phyloP scores from a whole-genome alignment of 2,329 filamentous ascomycete species.

The Fonsecaea multimorphosa region DNA sequence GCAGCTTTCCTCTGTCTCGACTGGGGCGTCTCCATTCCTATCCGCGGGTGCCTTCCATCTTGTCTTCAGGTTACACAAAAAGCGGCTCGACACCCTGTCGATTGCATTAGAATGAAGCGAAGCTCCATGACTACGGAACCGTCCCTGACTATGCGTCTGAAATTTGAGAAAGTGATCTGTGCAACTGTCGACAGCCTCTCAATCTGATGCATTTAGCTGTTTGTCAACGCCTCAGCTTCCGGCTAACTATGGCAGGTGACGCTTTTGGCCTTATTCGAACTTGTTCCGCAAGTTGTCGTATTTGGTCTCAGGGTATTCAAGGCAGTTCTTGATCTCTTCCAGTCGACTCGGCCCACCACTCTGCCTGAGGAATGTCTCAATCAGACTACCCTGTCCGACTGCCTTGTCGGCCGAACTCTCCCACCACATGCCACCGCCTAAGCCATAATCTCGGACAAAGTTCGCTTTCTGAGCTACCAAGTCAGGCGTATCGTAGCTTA shows the following conservation, averaged over 20 bases:
- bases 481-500: constrained; percentile 77
- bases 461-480: constrained; percentile 73
- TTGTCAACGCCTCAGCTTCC: background rate
- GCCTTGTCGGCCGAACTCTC: constrained; percentile 79
- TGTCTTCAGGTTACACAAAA: constrained; percentile 1
- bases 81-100: background rate
- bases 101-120: background rate
- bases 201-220: background rate
- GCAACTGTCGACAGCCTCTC: constrained; percentile 25
- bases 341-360: constrained; percentile 47
- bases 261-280: constrained; percentile 41
- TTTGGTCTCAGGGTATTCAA: constrained; percentile 59
- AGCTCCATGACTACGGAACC: background rate
- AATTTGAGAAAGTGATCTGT: background rate
- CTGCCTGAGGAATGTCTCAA: constrained; percentile 56
- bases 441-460: constrained; percentile 68
- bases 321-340: constrained; percentile 55
- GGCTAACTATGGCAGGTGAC: constrained; percentile 25
- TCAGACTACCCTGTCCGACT: constrained; percentile 68
- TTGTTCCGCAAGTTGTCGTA: constrained; percentile 60
- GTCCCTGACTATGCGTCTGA: background rate
- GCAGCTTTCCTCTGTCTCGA: background rate
- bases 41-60: background rate
- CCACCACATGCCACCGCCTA: constrained; percentile 98
- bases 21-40: background rate